A percentile compares a stretch with the other conserved stretches of the same genome.
These are phyloP conservation scores for Sonneratia caseolaris DNA, from an alignment of 345 rosid species.

Conservation along the genomic window DNA sequence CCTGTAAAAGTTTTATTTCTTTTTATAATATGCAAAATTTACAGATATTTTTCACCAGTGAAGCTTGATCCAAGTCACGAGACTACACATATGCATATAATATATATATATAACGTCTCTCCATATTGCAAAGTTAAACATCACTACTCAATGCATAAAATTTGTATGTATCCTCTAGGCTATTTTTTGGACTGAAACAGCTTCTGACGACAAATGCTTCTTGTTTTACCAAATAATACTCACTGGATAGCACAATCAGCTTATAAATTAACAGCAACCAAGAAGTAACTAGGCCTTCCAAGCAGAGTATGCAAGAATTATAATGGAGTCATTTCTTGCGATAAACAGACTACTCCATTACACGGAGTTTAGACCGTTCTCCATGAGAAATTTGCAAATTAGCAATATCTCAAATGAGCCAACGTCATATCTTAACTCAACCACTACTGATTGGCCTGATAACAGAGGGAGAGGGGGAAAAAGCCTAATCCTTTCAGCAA, in stretches of 20 bases:
- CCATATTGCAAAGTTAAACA: neutral
- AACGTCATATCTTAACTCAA: neutral
- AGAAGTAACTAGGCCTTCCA: neutral
- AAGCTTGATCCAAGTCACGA: neutral
- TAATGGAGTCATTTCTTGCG: neutral
- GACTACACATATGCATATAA: neutral
- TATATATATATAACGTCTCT: neutral
- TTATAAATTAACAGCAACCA: neutral
- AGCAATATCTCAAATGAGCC: neutral
- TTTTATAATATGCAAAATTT: neutral
- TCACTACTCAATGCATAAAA: neutral
- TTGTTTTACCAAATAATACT: neutral
- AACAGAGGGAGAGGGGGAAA: neutral
- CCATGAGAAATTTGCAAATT: neutral
- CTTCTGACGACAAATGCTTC: neutral
- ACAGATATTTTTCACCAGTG: neutral
- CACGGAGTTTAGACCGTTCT: neutral
- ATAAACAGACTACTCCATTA: neutral
- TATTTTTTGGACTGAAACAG: neutral
- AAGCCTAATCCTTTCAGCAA: neutral
- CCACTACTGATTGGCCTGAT: neutral
- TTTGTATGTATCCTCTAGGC: neutral
- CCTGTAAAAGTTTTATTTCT: neutral
- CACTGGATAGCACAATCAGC: neutral
- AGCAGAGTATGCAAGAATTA: neutral